These are phyloP conservation scores for Cladophialophora immunda DNA, from an alignment of 2,329 filamentous ascomycete species.

Conservation along the genomic window DNA sequence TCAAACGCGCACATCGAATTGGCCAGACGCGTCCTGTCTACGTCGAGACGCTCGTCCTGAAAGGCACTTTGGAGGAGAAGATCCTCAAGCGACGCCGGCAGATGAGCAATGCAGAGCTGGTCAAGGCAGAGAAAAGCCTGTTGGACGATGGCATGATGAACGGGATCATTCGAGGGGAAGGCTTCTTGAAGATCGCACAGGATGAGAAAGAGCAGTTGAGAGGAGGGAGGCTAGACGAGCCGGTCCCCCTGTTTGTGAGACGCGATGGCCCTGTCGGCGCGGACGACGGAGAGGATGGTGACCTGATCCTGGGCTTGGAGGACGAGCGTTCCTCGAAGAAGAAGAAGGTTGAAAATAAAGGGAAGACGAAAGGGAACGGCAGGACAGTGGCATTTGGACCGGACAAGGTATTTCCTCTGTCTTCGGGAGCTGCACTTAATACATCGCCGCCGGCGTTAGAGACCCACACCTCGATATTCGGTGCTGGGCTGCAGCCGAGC, in stretches of 20 bases:
- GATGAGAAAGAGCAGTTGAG: constrained; percentile 41
- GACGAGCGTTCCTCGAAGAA: constrained; percentile 15
- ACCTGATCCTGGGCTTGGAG: constrained; percentile 25
- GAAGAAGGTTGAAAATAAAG: constrained; percentile 11
- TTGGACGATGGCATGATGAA: constrained; percentile 67
- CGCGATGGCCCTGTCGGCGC: constrained; percentile 10
- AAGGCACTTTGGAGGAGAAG: constrained; percentile 82
- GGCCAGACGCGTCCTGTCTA: constrained; percentile 80
- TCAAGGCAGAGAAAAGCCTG: constrained; percentile 61
- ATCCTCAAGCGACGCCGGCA: constrained; percentile 76
- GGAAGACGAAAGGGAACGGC: constrained; percentile 2
- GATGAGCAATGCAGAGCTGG: constrained; percentile 72
- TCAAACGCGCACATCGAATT: constrained; percentile 88
- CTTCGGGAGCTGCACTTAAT: neutral
- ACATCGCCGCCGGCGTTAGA: neutral
- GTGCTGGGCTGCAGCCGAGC: neutral
- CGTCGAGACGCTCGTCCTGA: constrained; percentile 85
- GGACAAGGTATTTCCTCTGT: neutral
- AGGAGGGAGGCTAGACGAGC: constrained; percentile 24
- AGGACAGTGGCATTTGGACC: neutral
- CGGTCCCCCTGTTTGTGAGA: constrained; percentile 32
- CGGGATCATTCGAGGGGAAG: constrained; percentile 66
- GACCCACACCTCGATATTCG: constrained; percentile 10
- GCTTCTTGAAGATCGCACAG: constrained; percentile 54
- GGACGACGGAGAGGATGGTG: constrained; percentile 14